Percentiles rank a stretch among this genome's conserved stretches.
Conservation (phyloP, 2,329 filamentous ascomycete genomes). For the Claviceps arundinis region DNA sequence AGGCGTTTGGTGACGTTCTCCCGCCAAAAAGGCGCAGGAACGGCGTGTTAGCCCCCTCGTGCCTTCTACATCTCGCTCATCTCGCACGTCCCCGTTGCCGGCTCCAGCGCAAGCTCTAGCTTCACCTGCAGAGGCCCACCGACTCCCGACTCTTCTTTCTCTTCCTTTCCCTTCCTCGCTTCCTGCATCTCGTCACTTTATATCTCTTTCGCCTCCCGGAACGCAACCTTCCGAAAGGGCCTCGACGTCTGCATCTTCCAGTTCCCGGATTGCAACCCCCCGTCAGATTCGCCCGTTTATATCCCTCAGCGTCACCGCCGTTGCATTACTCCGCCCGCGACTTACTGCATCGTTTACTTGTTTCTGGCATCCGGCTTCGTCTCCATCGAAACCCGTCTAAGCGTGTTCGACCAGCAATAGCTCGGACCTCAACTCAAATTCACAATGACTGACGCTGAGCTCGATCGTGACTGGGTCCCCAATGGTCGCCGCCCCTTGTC, state of each 20-base stretch:
- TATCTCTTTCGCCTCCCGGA: slow-evolving; percentile 4
- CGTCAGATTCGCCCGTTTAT: not conserved
- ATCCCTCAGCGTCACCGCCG: not conserved
- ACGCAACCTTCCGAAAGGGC: not conserved
- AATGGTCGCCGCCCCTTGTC: slow-evolving; percentile 68
- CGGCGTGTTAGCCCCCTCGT: too few relatives aligned
- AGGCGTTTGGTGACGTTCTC: too few relatives aligned
- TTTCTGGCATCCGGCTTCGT: not conserved
- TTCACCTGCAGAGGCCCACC: not conserved
- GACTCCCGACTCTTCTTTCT: not conserved
- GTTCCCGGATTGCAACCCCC: not conserved
- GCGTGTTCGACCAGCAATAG: not conserved
- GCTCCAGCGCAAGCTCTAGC: too few relatives aligned
- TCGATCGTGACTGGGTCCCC: slow-evolving; percentile 69
- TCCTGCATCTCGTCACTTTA: slow-evolving; percentile 3
- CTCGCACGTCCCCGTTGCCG: too few relatives aligned
- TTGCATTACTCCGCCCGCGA: not conserved
- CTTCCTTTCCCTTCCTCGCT: slow-evolving; percentile 1
- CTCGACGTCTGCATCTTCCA: not conserved
- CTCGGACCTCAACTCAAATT: slow-evolving; percentile 6
- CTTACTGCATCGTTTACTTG: not conserved
- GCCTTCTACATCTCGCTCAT: too few relatives aligned
- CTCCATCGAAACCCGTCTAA: not conserved
- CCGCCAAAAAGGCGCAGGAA: too few relatives aligned
- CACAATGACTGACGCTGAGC: slow-evolving; percentile 48